A percentile compares a stretch with the other conserved stretches of the same genome.
These are phyloP conservation scores for Citrus australasica DNA, from an alignment of 345 rosid genomes.

Conservation along the genomic window DNA sequence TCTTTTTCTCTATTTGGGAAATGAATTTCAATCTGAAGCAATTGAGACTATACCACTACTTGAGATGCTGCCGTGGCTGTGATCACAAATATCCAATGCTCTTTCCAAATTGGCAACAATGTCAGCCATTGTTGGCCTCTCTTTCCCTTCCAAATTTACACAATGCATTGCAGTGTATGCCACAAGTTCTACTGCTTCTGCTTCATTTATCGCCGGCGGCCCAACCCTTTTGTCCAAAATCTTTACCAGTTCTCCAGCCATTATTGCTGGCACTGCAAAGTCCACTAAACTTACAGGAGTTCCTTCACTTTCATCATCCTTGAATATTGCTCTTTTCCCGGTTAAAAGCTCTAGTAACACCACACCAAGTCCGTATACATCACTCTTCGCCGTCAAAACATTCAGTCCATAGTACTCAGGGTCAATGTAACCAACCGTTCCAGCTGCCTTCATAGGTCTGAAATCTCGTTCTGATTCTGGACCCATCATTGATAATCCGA, in stretches of 20 bases:
- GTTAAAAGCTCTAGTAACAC: conserved; percentile 76
- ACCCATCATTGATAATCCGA: conserved; percentile 73
- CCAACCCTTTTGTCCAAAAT: conserved; percentile 67
- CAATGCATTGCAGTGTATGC: conserved; percentile 77
- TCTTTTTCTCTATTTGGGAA: not conserved
- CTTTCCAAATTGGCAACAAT: conserved; percentile 68
- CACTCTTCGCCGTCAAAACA: conserved; percentile 78
- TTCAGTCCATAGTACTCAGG: conserved; percentile 89
- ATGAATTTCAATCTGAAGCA: conserved; percentile 45
- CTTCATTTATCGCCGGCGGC: conserved; percentile 46
- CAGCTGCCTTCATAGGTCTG: conserved; percentile 67
- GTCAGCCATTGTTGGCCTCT: conserved; percentile 63
- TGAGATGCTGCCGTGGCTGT: conserved; percentile 74
- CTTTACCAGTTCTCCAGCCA: conserved; percentile 35
- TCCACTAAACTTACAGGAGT: conserved; percentile 62
- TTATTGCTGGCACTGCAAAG: conserved; percentile 57
- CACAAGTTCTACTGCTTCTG: conserved; percentile 83
- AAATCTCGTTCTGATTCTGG: conserved; percentile 44
- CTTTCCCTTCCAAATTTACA: conserved; percentile 66
- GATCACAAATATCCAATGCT: conserved; percentile 61
- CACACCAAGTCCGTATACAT: conserved; percentile 86
- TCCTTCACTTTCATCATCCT: conserved; percentile 35
- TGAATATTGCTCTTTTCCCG: conserved; percentile 70
- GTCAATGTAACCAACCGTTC: conserved; percentile 88
- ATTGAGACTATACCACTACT: conserved; percentile 45